Conservation (phyloP, 768 basidiomycete species). For the Grammothele lineata region DNA sequence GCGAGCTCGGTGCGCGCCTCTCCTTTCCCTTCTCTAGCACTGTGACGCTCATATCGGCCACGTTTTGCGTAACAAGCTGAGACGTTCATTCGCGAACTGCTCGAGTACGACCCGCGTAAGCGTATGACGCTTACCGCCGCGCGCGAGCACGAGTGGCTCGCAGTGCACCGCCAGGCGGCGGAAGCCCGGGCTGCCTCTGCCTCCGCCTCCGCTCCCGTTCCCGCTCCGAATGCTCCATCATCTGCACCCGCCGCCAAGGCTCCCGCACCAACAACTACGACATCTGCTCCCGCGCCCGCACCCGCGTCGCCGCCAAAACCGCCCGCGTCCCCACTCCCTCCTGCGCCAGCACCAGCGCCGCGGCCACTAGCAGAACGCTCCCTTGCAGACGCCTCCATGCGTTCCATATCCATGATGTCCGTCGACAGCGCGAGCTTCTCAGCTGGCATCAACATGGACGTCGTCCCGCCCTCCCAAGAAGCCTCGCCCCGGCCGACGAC, state of each 20-base stretch:
- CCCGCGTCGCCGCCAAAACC: neutral
- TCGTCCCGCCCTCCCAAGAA: neutral
- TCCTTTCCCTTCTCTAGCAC: neutral
- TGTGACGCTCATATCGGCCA: neutral
- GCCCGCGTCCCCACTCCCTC: no score
- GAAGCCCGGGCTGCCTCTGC: neutral
- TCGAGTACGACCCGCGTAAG: conserved; percentile 53
- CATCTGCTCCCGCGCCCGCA: neutral
- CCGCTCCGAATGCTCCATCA: no score
- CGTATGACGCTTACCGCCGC: conserved; percentile 72
- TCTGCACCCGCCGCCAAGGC: neutral
- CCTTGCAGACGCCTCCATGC: conserved; percentile 3
- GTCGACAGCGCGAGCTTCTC: neutral
- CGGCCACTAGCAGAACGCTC: neutral
- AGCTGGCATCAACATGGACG: neutral
- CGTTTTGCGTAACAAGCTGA: conserved; percentile 34
- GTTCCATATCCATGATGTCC: neutral
- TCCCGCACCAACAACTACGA: no score
- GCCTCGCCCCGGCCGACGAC: neutral
- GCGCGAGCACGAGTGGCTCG: conserved; percentile 73
- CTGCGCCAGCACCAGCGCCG: no score
- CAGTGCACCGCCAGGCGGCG: neutral
- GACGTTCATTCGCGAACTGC: conserved; percentile 62
- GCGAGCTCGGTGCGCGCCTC: conserved; percentile 42
- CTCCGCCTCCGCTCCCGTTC: no score